Base-by-base conservation (phyloP, 139 green algal species). In the Chlorella sp. region DNA sequence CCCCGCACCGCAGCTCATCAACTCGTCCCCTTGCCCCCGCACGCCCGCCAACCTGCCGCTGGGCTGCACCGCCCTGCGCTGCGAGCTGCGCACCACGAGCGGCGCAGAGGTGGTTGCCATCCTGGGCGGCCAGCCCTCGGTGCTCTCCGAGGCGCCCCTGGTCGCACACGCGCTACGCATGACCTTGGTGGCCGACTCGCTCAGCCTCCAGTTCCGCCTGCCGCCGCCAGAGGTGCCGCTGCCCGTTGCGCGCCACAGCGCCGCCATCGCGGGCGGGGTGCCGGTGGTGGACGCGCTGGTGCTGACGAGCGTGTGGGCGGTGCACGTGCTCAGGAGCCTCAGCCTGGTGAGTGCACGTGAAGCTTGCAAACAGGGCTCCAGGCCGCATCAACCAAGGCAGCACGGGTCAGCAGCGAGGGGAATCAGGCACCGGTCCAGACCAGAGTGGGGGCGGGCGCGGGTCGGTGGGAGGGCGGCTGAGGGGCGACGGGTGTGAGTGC, bases 181-280 rank as follows among this genome's bases (percentile, higher is more conserved):
- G 64, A 86, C 87, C 17, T 62, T 88, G 30, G 84, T 88, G 31
- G 84, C 91, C 5, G 91, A 96, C 71, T 86, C 84, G 0, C 76
- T 92, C n/a, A 88, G 79, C 72, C 77, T 95, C 72, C 90, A 93
- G 82, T 87, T 95, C 69, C 80, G 87, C 51, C 69, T 95, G 68
- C 91, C 91, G 31, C 89, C 91, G 5, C 81, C 82, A 0, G 84
- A 87, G 5, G 67, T 86, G 64, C 69, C 83, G 3, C 32, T 78
- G 60, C 82, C 91, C 10, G 29, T 70, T 2, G 69, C 83, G 0
- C 80, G 80, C 31, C 69, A 14, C 36, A 83, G 62, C 1, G 27
- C 70, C 0, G 79, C 71, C 3, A 76, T 96, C 20, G 87, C 90
- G 0, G 71, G 76, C 3, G 86, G 89, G 1, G 63, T 80, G 26